Evolutionary conservation across 1,284 basidiomycete genomes (phyloP), one percentile per base, ranked within the genome.

Genomic region (Ganoderma leucocontextum): DNA sequence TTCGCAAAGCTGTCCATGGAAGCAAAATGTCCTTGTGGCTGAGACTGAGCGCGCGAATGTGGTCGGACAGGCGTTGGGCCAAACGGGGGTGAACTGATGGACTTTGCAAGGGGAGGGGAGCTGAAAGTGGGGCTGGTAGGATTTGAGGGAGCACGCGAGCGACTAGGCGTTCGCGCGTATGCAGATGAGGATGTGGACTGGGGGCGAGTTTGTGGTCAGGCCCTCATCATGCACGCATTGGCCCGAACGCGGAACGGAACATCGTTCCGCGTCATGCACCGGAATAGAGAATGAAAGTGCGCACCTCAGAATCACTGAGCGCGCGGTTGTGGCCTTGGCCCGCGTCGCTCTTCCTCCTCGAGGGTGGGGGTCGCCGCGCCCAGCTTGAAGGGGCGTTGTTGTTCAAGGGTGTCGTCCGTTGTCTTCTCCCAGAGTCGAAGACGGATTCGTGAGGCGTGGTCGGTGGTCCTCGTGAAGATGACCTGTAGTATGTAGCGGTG

Each of bases 361-460:
- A 80, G 7, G 91, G 89, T 35, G 84, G 80, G 7, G 91, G 91
- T 6, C 90, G 84, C 69, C 88, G 90, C 22, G 85, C 75, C 91
- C 92, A 94, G 72, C 89, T 91, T 4, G 91, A 93, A 0, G 92
- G 92, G 0, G 91, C 88, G 22, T 79, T 80, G n/a, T 79, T 80
- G n/a, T 80, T 81, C 5, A 91, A 78, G 1, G 91, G 90, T 0
- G 87, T 87, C 10, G 89, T 84, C 35, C 91, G 85, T 76, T 92
- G 89, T 64, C 92, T 80, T 36, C 84, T 81, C 58, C 88, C 85
- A 0, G 84, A 83, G 73, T 94, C 92, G 72, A 94, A 91, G 5
- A 88, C 87, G 0, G 90, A 89, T 25, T 81, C 78, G 61, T 79
- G 80, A 15, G 88, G 87, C 17, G 87, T 87, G 70, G 82, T 80